These are phyloP conservation scores for Arachis stenosperma DNA, from an alignment of 306 rosid genomes.

Conservation along the genomic window DNA sequence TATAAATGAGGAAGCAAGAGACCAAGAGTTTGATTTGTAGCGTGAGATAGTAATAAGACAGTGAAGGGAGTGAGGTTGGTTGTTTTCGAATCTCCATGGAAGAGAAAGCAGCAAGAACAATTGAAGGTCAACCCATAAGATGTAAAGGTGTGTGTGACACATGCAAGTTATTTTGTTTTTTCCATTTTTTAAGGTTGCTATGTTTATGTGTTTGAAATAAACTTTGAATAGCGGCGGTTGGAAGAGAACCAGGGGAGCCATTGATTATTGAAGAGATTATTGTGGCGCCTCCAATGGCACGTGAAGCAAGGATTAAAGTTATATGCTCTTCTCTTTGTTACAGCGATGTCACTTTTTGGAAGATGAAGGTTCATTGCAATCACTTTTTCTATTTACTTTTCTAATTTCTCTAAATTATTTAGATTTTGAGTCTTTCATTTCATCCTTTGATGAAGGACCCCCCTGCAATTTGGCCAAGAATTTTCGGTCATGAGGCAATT, in stretches of 20 bases:
- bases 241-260: conserved; percentile 69
- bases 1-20: background rate
- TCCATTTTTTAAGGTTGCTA: background rate
- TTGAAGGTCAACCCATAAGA: conserved; percentile 60
- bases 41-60: background rate
- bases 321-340: conserved; percentile 77
- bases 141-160: conserved; percentile 60
- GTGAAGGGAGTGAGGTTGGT: background rate
- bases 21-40: background rate
- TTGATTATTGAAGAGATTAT: conserved; percentile 66
- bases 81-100: conserved; percentile 50
- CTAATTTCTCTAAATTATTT: background rate
- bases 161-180: background rate
- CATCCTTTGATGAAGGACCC: conserved; percentile 48
- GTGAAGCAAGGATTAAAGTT: conserved; percentile 70
- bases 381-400: background rate
- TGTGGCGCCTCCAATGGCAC: conserved; percentile 83
- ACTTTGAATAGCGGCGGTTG: conserved; percentile 59
- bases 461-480: conserved; percentile 72
- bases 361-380: conserved; percentile 54
- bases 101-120: conserved; percentile 30
- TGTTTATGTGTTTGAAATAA: background rate
- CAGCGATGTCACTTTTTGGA: conserved; percentile 83
- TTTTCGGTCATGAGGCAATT: conserved; percentile 87
- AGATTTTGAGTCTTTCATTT: background rate